phyloP scores from a whole-genome alignment of 495 filamentous ascomycete species.

The Wilcoxina mikolae region DNA sequence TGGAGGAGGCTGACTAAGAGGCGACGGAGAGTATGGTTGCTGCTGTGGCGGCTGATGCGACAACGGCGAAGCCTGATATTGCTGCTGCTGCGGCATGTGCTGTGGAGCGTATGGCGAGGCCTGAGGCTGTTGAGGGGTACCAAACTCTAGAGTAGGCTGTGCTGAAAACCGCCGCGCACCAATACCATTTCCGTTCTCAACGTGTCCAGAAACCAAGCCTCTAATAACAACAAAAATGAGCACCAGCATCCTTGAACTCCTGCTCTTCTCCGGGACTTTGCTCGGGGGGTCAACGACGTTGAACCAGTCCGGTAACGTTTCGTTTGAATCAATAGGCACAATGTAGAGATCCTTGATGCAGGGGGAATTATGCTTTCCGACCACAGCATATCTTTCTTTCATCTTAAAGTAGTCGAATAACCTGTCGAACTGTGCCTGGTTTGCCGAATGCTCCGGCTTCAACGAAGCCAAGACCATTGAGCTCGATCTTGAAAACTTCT shows the following conservation, averaged over 20 bases:
- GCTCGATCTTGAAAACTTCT: conserved; percentile 26
- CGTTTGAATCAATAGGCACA: conserved; percentile 25
- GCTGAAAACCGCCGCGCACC: background rate
- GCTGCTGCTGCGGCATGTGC: background rate
- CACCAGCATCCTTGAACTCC: conserved; percentile 19
- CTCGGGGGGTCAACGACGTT: conserved; percentile 23
- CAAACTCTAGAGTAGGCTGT: background rate
- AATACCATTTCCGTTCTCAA: background rate
- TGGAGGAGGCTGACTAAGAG: background rate
- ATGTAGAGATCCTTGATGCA: conserved; percentile 29
- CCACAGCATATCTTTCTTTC: conserved; percentile 35
- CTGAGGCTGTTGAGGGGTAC: background rate
- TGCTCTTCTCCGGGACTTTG: conserved; percentile 15
- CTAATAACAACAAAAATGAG: conserved; percentile 23
- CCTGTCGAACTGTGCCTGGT: conserved; percentile 45
- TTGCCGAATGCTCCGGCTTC: conserved; percentile 31
- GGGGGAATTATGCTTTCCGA: conserved; percentile 19
- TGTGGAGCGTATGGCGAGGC: background rate
- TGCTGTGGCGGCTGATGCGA: background rate
- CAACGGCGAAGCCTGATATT: background rate
- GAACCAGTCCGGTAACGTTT: conserved; percentile 26
- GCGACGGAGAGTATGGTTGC: background rate
- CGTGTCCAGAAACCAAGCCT: background rate
- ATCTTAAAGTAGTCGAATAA: conserved; percentile 75
- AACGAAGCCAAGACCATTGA: conserved; percentile 39